Percentiles rank a stretch among this genome's conserved stretches.
Conservation (phyloP, 2,329 filamentous ascomycete genomes). For the Fusarium verticillioides region DNA sequence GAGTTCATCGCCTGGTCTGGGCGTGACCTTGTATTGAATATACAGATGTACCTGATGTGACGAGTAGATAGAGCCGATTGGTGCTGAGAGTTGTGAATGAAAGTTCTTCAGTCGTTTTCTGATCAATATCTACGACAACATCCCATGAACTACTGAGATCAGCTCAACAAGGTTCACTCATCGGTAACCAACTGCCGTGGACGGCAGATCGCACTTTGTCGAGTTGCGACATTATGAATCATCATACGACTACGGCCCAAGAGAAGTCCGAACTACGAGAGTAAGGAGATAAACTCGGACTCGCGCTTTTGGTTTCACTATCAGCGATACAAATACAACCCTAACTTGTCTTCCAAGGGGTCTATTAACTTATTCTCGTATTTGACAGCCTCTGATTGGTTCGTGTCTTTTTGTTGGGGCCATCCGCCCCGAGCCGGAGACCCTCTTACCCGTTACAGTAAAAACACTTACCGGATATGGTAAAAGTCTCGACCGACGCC, state of each 20-base stretch:
- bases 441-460: slow-evolving; percentile 14
- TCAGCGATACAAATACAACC: background rate
- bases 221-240: background rate
- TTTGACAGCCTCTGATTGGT: slow-evolving; percentile 15
- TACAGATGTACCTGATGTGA: background rate
- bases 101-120: too few species aligned
- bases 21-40: background rate
- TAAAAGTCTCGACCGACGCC: slow-evolving; percentile 2
- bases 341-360: background rate
- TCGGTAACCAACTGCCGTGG: background rate
- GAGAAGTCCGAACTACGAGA: slow-evolving; percentile 1
- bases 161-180: background rate
- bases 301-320: background rate
- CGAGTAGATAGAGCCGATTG: accelerated
- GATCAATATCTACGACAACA: background rate
- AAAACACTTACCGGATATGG: slow-evolving; percentile 17
- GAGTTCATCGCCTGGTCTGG: background rate
- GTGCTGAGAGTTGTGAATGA: accelerated
- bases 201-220: background rate
- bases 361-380: slow-evolving; percentile 23
- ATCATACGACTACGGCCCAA: background rate
- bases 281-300: background rate
- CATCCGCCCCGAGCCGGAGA: background rate
- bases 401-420: accelerated
- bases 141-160: background rate